A percentile compares a stretch with the other conserved stretches of the same genome.
phyloP scores from a whole-genome alignment of 1,139 yeast genomes.

The Zhuliangozyma blackwelliae region DNA sequence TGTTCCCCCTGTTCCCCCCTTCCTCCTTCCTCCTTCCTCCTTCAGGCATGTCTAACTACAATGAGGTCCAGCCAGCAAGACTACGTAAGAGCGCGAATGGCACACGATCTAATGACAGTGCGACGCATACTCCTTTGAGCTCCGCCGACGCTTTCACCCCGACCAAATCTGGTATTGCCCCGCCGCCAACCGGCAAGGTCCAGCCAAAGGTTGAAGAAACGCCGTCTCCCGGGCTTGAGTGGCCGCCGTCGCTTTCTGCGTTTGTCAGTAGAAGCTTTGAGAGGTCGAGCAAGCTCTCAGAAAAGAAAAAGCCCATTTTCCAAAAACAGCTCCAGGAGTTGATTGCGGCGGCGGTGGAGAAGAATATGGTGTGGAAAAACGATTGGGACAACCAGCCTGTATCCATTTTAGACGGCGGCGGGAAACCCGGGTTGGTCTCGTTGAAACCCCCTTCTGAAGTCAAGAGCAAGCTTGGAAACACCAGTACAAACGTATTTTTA shows the following conservation, averaged over 20 bases:
- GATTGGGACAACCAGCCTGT: constrained; percentile 58
- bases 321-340: constrained; percentile 27
- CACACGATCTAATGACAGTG: too few relatives aligned
- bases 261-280: constrained; percentile 28
- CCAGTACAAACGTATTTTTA: too few relatives aligned
- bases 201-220: too few relatives aligned
- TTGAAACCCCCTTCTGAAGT: neutral
- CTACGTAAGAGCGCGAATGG: too few relatives aligned
- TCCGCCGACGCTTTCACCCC: too few relatives aligned
- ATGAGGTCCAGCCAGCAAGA: too few relatives aligned
- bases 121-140: too few relatives aligned
- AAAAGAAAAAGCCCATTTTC: constrained; percentile 18
- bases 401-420: constrained; percentile 42
- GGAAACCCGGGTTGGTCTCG: constrained; percentile 6
- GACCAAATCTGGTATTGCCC: too few relatives aligned
- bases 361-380: constrained; percentile 45
- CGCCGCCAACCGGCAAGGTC: too few relatives aligned
- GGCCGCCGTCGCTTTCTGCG: constrained; percentile 32
- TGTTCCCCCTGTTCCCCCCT: too few relatives aligned
- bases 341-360: constrained; percentile 40
- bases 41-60: too few relatives aligned
- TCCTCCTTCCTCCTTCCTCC: too few relatives aligned
- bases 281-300: constrained; percentile 17
- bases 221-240: constrained; percentile 7
- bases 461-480: constrained; percentile 1